A percentile compares a stretch with the other conserved stretches of the same genome.
Evolutionary conservation across 2,329 filamentous ascomycete species (phyloP).

Genomic region (Aspergillus carbonarius): DNA sequence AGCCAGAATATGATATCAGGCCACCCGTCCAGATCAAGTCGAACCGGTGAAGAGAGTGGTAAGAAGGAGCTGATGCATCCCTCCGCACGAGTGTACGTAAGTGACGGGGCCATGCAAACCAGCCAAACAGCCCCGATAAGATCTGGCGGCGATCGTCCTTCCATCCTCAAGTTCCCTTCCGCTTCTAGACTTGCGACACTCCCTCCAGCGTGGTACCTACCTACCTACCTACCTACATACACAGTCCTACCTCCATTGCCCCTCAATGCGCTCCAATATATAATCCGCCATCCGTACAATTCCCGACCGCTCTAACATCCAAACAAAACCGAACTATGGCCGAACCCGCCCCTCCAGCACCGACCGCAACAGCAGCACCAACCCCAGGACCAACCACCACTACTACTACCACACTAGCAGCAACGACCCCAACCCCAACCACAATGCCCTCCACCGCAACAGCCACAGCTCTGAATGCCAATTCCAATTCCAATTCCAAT

Average conservation of each 20-base stretch:
- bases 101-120: slow-evolving; percentile 33
- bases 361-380: slow-evolving; percentile 18
- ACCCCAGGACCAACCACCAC: slow-evolving; percentile 18
- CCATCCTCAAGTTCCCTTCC: slow-evolving; percentile 5
- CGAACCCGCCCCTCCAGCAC: slow-evolving; percentile 39
- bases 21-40: neutral
- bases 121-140: slow-evolving; percentile 33
- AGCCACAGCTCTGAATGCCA: slow-evolving; percentile 18
- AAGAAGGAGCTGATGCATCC: neutral
- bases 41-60: neutral
- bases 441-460: slow-evolving; percentile 19
- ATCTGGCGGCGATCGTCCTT: slow-evolving; percentile 10
- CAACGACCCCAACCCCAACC: slow-evolving; percentile 19
- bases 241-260: neutral
- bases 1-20: neutral
- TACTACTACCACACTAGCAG: slow-evolving; percentile 11
- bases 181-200: neutral
- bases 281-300: neutral
- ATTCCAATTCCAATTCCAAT: slow-evolving; percentile 16
- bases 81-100: neutral
- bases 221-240: neutral
- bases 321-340: slow-evolving; percentile 36
- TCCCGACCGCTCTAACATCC: neutral
- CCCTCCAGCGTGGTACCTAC: neutral
- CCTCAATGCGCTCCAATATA: neutral